phyloP scores from a whole-genome alignment of 1,139 yeast genomes.

The Kodamaea fungicola region DNA sequence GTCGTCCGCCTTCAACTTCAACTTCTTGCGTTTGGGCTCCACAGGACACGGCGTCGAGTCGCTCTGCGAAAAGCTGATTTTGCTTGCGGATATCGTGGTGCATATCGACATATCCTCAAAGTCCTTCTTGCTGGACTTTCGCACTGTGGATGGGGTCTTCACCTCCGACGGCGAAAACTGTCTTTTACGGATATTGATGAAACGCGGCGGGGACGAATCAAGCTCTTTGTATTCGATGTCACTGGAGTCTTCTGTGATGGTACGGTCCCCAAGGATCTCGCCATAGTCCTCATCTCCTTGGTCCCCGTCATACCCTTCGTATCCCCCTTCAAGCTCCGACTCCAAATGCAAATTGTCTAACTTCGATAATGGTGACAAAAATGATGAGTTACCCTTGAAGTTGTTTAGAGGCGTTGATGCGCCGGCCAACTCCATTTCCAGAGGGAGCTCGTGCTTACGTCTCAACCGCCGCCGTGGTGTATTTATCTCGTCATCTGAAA shows the following conservation, averaged over 20 bases:
- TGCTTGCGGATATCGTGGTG: conserved; percentile 14
- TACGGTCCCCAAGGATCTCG: conserved; percentile 12
- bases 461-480: conserved; percentile 9
- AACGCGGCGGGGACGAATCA: conserved; percentile 14
- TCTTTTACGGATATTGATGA: conserved; percentile 16
- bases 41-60: conserved; percentile 26
- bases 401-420: conserved; percentile 36
- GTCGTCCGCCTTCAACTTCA: conserved; percentile 13
- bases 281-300: conserved; percentile 8
- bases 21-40: conserved; percentile 20
- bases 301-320: conserved; percentile 5
- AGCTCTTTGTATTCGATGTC: conserved; percentile 11
- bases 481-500: conserved; percentile 16
- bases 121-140: conserved; percentile 4
- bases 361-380: conserved; percentile 32
- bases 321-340: conserved; percentile 10
- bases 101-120: conserved; percentile 13
- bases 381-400: conserved; percentile 18
- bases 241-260: conserved; percentile 15
- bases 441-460: conserved; percentile 5
- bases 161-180: conserved; percentile 15
- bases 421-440: conserved; percentile 24
- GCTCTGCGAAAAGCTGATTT: conserved; percentile 19
- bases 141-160: conserved; percentile 11
- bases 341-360: conserved; percentile 15